Base-by-base conservation (phyloP, 139 green algal species). In the Monoraphidium neglectum region DNA sequence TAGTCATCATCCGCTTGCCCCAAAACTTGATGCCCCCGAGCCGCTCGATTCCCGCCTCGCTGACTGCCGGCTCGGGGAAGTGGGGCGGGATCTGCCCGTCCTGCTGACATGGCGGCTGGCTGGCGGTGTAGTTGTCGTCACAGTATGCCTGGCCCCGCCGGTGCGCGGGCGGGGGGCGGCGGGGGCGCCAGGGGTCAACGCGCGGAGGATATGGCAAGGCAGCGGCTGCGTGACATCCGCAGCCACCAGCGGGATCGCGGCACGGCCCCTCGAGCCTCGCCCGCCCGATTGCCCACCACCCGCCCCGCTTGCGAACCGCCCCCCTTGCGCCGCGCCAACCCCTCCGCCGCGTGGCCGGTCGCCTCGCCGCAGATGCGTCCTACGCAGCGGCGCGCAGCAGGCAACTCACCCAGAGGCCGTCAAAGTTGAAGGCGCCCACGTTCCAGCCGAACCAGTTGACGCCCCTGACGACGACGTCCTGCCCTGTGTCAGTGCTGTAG, bases 401-500 rank as follows among this genome's bases (percentile, higher is more conserved):
- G 15, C 35, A 26, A 43, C 70, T 68, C 38, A 77, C 70, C 74
- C 74, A 80, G 37, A 57, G 38, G 13, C 75, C 75, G 30, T 80
- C 75, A 49, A 80, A 70, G 26, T 80, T 80, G 65, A 70, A 69
- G 2, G 36, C 24, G 10, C 75, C 75, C 30, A 75, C 53, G 26
- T 64, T 49, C 75, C 75, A 80, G 36, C 75, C 75, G 54, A 80
- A 80, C 65, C 66, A 80, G 66, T 80, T 80, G 1, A 80, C 35
- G 38, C 75, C 75, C 0, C 75, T n/a, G 37, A 80, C 53, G 37
- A 73, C 35, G 21, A 49, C 73, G 36, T 35, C 46, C n/a, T 26
- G 60, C 62, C 63, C 73, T 0, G 62, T 72, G 4, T 60, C 21
- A 33, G 36, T 10, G 40, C 65, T 38, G 8, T 73, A n/a, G 16